phyloP scores from a whole-genome alignment of 2,329 filamentous ascomycete genomes.

The Trichoderma sp. region DNA sequence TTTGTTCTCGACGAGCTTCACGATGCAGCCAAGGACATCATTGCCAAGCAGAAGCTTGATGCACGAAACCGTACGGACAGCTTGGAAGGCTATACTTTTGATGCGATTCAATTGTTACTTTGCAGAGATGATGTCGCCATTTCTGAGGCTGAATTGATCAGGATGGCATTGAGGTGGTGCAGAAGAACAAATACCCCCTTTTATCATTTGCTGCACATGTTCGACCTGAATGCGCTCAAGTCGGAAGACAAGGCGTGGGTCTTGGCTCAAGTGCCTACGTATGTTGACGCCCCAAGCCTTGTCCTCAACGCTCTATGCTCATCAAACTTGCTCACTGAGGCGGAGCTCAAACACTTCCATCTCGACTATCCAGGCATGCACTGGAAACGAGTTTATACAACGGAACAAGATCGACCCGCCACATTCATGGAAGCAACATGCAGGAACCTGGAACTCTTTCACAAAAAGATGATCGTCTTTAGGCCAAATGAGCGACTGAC shows the following conservation, averaged over 20 bases:
- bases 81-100: constrained; percentile 33
- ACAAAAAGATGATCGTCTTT: constrained; percentile 47
- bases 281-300: constrained; percentile 35
- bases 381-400: constrained; percentile 46
- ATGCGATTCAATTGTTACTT: constrained; percentile 41
- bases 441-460: constrained; percentile 42
- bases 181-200: constrained; percentile 35
- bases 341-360: constrained; percentile 40
- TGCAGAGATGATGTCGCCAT: constrained; percentile 42
- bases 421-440: constrained; percentile 41
- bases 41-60: constrained; percentile 17
- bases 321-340: constrained; percentile 39
- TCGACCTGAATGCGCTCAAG: constrained; percentile 40
- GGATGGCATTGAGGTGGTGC: constrained; percentile 43
- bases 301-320: constrained; percentile 45
- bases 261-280: constrained; percentile 39
- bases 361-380: constrained; percentile 41
- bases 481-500: constrained; percentile 42
- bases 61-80: constrained; percentile 16
- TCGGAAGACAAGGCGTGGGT: constrained; percentile 46
- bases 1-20: constrained; percentile 47
- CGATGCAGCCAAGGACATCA: constrained; percentile 33
- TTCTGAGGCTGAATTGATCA: constrained; percentile 45
- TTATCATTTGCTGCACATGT: constrained; percentile 37
- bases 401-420: constrained; percentile 40